Percentiles rank a stretch among this genome's conserved stretches.
phyloP scores from a whole-genome alignment of 441 rosid genomes.

The Pelargonium fulgidum region DNA sequence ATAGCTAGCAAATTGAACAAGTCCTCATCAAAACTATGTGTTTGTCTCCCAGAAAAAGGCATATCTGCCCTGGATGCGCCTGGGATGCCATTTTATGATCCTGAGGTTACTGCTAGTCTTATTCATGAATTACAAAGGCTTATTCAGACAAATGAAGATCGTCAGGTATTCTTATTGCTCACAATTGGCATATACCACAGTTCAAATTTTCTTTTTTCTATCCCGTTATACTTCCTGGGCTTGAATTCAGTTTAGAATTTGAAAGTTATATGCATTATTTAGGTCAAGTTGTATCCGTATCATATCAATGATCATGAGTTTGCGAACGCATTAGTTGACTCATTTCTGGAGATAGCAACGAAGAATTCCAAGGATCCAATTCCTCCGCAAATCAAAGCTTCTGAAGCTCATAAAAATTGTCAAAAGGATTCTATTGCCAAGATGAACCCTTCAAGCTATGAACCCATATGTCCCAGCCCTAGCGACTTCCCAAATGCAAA shows the following conservation, averaged over 20 bases:
- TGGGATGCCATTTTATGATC: conserved; percentile 73
- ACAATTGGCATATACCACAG: conserved; percentile 7
- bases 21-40: conserved; percentile 49
- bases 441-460: conserved; percentile 27
- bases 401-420: conserved; percentile 26
- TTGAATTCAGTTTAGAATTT: conserved; percentile 21
- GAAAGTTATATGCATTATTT: conserved; percentile 20
- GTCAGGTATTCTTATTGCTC: conserved; percentile 44
- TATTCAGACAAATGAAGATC: conserved; percentile 49
- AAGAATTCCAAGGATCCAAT: conserved; percentile 23
- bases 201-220: conserved; percentile 5
- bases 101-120: conserved; percentile 60
- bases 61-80: conserved; percentile 80
- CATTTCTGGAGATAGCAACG: conserved; percentile 58
- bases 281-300: conserved; percentile 58
- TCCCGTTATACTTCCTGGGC: not conserved
- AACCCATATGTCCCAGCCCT: conserved; percentile 45
- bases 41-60: conserved; percentile 77
- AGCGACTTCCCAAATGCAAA: conserved; percentile 71
- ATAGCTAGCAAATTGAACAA: conserved; percentile 74
- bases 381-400: conserved; percentile 25
- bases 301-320: conserved; percentile 83
- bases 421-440: conserved; percentile 22
- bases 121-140: conserved; percentile 52
- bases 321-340: conserved; percentile 65